Evolutionary conservation across 2,329 filamentous ascomycete genomes (phyloP).

Genomic region (Pseudocercospora eumusae): DNA sequence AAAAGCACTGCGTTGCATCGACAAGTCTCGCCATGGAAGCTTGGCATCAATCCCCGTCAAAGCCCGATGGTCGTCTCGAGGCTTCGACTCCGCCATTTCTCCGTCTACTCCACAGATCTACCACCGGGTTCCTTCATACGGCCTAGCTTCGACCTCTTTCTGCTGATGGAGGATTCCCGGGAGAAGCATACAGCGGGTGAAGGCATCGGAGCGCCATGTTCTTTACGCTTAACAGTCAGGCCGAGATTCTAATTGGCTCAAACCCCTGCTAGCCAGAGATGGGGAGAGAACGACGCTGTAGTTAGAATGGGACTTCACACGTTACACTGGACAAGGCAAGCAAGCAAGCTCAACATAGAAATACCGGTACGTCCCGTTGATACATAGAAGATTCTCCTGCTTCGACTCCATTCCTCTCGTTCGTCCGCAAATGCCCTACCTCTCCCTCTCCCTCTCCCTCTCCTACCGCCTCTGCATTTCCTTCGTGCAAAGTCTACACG

Average conservation of each 20-base stretch:
- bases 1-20: not conserved
- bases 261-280: too few relatives aligned
- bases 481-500: not conserved
- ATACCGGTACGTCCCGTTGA: too few relatives aligned
- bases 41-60: not conserved
- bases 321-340: not conserved
- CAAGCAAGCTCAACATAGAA: too few relatives aligned
- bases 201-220: too few relatives aligned
- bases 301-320: not conserved
- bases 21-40: not conserved
- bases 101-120: not conserved
- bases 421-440: not conserved
- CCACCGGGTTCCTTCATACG: not conserved
- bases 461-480: slow-evolving; percentile 5
- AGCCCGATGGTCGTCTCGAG: not conserved
- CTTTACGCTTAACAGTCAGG: too few relatives aligned
- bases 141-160: not conserved
- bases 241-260: too few relatives aligned
- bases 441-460: not conserved
- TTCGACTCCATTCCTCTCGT: not conserved
- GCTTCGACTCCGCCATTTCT: not conserved
- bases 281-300: too few relatives aligned
- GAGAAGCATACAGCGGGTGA: too few relatives aligned
- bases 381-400: too few relatives aligned
- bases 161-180: not conserved